Evolutionary conservation across 306 rosid genomes (phyloP), one percentile per base, ranked within the genome.

Genomic region (Hylodesmum podocarpum): DNA sequence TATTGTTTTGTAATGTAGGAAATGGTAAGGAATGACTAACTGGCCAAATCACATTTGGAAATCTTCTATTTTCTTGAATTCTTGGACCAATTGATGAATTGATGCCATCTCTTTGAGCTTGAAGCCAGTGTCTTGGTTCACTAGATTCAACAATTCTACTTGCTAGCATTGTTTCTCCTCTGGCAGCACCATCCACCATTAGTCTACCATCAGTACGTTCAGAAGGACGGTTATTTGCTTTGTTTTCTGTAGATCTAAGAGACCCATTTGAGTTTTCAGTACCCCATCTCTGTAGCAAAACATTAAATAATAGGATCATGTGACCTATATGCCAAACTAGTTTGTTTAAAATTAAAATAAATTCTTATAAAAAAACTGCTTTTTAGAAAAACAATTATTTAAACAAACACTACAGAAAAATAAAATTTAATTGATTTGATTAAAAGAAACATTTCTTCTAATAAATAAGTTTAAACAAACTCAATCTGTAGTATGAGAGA

Each of bases 101-200:
- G 27, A 43, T 77, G n/a, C 50, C 86, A 58, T 84, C 85, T 84
- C 82, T 84, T 57, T 78, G 86, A 72, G 86, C 53, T 27, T 67
- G 88, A 79, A 84, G 81, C 87, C 80, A 69, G 62, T 15, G 71
- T 76, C 73, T 80, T 50, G 89, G 57, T 74, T 87, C 94, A 83
- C 86, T 84, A 47, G 89, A 88, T 80, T 95, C 96, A 83, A 73
- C 88, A 39, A 77, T 54, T 81, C 82, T 86, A 68, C 98, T 83
- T 73, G 87, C 72, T 39, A 87, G 96, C 86, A 89, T 47, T 47
- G 84, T 87, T 62, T 86, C 90, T 85, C 86, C 95, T 83, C 89
- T 91, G 13, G 88, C 86, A 36, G 66, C 86, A 37, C 68, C 34
- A 71, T 78, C 87, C 66, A 50, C 62, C 49, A 71, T 70, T 73